Conservation (phyloP, 2,329 filamentous ascomycete species). For the Metarhizium anisopliae region DNA sequence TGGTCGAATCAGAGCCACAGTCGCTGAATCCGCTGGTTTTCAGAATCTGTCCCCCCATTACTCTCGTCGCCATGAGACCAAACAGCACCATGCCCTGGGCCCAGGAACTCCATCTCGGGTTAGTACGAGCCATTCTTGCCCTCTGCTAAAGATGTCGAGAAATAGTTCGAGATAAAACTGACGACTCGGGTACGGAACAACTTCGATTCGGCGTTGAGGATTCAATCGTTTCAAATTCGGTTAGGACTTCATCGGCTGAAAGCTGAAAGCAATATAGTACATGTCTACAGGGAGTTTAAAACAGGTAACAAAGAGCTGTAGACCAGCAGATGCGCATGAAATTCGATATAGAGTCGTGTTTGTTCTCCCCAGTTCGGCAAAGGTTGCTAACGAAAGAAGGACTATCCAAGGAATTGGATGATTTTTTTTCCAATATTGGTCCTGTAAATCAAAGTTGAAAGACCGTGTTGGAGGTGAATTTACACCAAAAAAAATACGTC, state of each 20-base stretch:
- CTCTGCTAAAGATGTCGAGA: conserved; percentile 11
- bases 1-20: conserved; percentile 45
- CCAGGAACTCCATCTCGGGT: conserved; percentile 18
- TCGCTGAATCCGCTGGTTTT: conserved; percentile 72
- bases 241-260: not conserved
- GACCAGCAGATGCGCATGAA: not conserved
- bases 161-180: not conserved
- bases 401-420: not conserved
- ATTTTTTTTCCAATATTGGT: not conserved
- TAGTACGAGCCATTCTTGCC: conserved; percentile 23
- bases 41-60: conserved; percentile 61
- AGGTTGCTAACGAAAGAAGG: conserved; percentile 6
- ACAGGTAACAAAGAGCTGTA: not conserved
- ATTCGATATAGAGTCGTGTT: not conserved
- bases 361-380: not conserved
- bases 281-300: not conserved
- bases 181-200: not conserved
- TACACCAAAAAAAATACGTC: conserved; percentile 1
- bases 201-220: not conserved
- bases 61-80: conserved; percentile 32
- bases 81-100: conserved; percentile 23
- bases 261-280: not conserved
- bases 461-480: not conserved
- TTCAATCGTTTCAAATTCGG: not conserved
- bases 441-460: not conserved